Percentiles rank a stretch among this genome's conserved stretches.
These are phyloP conservation scores for Primulina tabacum DNA, from an alignment of 257 asterid genomes.

Conservation along the genomic window DNA sequence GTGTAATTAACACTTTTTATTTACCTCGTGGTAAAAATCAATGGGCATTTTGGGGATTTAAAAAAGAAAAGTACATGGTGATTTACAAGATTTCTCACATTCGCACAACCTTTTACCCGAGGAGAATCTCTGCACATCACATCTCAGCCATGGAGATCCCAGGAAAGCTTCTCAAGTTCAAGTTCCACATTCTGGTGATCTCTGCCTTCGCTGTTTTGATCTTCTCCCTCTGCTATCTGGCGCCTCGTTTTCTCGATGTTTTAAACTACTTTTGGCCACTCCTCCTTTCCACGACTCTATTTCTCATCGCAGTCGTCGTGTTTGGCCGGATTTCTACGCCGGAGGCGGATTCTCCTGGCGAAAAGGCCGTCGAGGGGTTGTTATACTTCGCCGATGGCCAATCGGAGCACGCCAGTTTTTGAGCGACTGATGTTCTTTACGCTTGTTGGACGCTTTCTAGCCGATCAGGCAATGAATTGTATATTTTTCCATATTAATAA, in stretches of 20 bases:
- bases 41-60: constrained; percentile 31
- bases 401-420: constrained; percentile 33
- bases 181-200: constrained; percentile 41
- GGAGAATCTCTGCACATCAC: constrained; percentile 53
- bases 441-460: neutral
- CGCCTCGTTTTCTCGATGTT: constrained; percentile 53
- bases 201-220: constrained; percentile 20
- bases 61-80: no score
- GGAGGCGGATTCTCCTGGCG: constrained; percentile 36
- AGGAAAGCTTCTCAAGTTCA: constrained; percentile 50
- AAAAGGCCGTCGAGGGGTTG: constrained; percentile 58
- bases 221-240: constrained; percentile 31
- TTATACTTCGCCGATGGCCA: constrained; percentile 57
- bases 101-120: constrained; percentile 22
- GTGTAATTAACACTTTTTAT: no score
- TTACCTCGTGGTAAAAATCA: neutral
- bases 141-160: constrained; percentile 50
- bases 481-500: no score
- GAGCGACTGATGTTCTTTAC: constrained; percentile 7
- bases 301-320: constrained; percentile 49
- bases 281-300: constrained; percentile 60
- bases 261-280: constrained; percentile 71
- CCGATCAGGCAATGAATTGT: neutral
- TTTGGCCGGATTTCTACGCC: constrained; percentile 57
- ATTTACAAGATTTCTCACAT: neutral